Evolutionary conservation across 371 early-diverging fungal genomes (phyloP).

Genomic region (Circinella umbellata): DNA sequence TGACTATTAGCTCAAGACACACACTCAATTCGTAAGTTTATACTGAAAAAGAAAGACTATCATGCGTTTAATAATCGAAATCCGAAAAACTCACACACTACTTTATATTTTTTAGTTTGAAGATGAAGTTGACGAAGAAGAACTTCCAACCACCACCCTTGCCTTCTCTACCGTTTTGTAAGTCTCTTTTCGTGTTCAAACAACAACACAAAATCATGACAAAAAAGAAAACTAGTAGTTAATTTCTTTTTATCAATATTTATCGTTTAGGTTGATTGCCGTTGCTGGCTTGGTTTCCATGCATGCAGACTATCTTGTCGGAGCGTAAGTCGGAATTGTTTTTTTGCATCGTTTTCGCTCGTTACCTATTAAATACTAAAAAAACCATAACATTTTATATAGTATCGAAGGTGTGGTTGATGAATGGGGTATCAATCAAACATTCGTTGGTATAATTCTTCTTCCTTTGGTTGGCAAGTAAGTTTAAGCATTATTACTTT

Average conservation of each 20-base stretch:
- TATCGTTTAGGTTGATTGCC: conserved; percentile 40
- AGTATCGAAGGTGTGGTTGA: conserved; percentile 81
- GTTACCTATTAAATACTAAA: background rate
- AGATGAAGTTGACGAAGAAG: conserved; percentile 57
- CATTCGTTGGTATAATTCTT: conserved; percentile 89
- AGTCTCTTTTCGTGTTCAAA: conserved; percentile 2
- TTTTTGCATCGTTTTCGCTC: background rate
- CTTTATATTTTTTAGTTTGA: conserved; percentile 31
- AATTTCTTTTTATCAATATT: too few relatives aligned
- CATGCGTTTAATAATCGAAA: background rate
- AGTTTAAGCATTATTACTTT: conserved; percentile 9
- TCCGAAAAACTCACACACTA: background rate
- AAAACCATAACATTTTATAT: background rate
- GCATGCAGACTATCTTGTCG: conserved; percentile 85
- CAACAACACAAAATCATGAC: background rate
- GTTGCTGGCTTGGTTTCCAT: conserved; percentile 71
- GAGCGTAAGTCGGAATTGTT: conserved; percentile 39
- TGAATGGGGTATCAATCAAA: conserved; percentile 67
- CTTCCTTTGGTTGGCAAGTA: conserved; percentile 84
- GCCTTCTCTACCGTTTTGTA: conserved; percentile 41
- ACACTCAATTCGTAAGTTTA: conserved; percentile 59
- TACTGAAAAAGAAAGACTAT: conserved; percentile 50
- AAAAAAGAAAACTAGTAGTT: too few relatives aligned
- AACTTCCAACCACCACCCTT: conserved; percentile 55
- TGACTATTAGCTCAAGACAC: conserved; percentile 54